Percentiles rank a stretch among this genome's conserved stretches.
Evolutionary conservation across 805 yeast genomes (phyloP).

Genomic region (Wickerhamiella azymoides): DNA sequence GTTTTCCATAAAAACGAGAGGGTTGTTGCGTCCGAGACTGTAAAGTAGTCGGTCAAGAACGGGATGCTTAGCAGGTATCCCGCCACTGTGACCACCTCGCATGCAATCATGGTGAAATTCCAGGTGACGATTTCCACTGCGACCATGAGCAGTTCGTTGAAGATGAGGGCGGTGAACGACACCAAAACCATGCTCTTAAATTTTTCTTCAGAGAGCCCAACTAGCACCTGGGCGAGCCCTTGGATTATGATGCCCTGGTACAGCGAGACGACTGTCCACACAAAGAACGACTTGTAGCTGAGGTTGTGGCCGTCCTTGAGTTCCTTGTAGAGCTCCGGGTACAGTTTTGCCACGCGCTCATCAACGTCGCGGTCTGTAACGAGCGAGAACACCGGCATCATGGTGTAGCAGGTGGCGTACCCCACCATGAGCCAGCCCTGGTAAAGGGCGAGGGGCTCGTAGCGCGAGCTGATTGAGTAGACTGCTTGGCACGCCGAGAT

Average conservation of each 20-base stretch:
- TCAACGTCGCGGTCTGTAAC: conserved; percentile 86
- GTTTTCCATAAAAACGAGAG: conserved; percentile 57
- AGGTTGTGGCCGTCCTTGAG: conserved; percentile 76
- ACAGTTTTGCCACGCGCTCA: conserved; percentile 72
- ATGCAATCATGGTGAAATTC: conserved; percentile 61
- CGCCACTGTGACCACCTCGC: conserved; percentile 56
- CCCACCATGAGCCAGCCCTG: conserved; percentile 99
- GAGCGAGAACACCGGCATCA: conserved; percentile 94
- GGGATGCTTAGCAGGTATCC: conserved; percentile 68
- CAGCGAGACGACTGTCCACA: conserved; percentile 81
- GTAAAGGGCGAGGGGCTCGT: conserved; percentile 87
- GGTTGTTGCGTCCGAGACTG: conserved; percentile 46
- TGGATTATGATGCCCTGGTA: conserved; percentile 86
- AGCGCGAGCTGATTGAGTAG: conserved; percentile 68
- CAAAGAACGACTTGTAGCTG: conserved; percentile 74
- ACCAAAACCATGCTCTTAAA: conserved; percentile 74
- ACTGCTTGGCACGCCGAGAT: conserved; percentile 94
- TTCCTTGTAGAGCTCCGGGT: conserved; percentile 92
- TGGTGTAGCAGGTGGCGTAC: conserved; percentile 89
- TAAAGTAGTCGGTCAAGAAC: conserved; percentile 74
- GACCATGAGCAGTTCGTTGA: conserved; percentile 88
- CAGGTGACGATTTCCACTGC: conserved; percentile 86
- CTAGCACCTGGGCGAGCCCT: conserved; percentile 61
- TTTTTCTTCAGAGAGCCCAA: conserved; percentile 39
- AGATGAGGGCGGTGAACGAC: conserved; percentile 62